These are phyloP conservation scores for Candida fluviatilis DNA, from an alignment of 805 yeast species.

Conservation along the genomic window DNA sequence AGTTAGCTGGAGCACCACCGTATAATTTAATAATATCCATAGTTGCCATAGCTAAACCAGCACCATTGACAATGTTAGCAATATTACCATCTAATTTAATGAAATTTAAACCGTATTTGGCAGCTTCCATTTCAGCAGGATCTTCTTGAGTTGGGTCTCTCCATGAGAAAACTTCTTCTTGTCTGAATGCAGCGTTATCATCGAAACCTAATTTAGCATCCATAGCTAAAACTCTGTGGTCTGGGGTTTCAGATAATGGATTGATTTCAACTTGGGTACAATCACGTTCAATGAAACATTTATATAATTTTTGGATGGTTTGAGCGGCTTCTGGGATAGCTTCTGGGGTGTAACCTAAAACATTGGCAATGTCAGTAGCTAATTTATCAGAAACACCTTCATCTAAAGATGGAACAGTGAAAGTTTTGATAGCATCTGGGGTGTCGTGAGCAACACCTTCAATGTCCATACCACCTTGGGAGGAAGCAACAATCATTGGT, in stretches of 20 bases:
- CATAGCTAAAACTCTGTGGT: constrained; percentile 91
- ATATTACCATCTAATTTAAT: constrained; percentile 98
- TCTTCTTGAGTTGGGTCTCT: constrained; percentile 98
- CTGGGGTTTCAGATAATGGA: constrained; percentile 92
- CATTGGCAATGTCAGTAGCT: constrained; percentile 73
- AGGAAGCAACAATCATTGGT: constrained; percentile 91
- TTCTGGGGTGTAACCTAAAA: constrained; percentile 73
- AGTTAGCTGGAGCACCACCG: constrained; percentile 99
- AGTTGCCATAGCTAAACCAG: constrained; percentile 99
- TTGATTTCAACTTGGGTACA: constrained; percentile 98
- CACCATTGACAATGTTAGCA: constrained; percentile 99
- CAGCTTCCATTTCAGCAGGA: constrained; percentile 92
- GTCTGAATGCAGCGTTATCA: constrained; percentile 94
- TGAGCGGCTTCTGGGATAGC: constrained; percentile 86
- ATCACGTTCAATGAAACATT: constrained; percentile 86
- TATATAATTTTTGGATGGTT: constrained; percentile 80
- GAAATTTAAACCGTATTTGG: constrained; percentile 86
- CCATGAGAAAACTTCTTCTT: constrained; percentile 91
- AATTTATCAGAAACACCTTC: constrained; percentile 75
- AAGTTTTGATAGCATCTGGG: constrained; percentile 90
- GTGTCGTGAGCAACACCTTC: constrained; percentile 94
- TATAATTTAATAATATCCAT: constrained; percentile 98
- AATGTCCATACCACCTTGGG: constrained; percentile 99
- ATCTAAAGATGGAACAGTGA: constrained; percentile 68
- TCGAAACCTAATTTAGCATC: constrained; percentile 99